phyloP scores from a whole-genome alignment of 1,139 yeast genomes.

The Nakaseomyces glabratus region DNA sequence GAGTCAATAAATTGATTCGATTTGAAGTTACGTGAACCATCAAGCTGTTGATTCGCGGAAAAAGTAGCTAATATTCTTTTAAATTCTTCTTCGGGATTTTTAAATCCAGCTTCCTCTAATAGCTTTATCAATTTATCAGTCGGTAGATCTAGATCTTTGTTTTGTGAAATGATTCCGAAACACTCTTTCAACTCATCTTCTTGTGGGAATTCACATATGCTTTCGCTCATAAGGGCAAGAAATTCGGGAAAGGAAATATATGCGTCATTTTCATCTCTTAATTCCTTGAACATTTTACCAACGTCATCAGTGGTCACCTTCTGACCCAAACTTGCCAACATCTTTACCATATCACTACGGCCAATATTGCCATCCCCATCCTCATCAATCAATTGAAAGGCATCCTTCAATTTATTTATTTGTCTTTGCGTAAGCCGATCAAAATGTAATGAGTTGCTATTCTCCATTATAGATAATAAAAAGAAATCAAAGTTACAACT shows the following conservation, averaged over 20 bases:
- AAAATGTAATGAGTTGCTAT: conserved; percentile 25
- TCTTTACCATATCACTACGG: conserved; percentile 46
- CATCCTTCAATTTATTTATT: conserved; percentile 40
- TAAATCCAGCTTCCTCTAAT: conserved; percentile 46
- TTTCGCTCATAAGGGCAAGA: conserved; percentile 56
- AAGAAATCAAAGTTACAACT: too few species aligned
- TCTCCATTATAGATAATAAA: conserved; percentile 19
- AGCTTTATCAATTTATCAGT: conserved; percentile 43
- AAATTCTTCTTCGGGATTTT: conserved; percentile 39
- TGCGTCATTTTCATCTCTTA: conserved; percentile 10
- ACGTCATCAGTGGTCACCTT: conserved; percentile 36
- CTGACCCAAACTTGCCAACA: conserved; percentile 48
- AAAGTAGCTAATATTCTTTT: conserved; percentile 25
- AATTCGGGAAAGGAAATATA: conserved; percentile 53
- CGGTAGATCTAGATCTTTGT: conserved; percentile 35
- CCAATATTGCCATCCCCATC: conserved; percentile 69
- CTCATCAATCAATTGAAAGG: conserved; percentile 65
- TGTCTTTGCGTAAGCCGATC: conserved; percentile 29
- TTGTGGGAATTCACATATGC: conserved; percentile 50
- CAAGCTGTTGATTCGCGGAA: conserved; percentile 5
- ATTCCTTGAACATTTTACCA: conserved; percentile 39
- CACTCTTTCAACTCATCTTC: conserved; percentile 54
- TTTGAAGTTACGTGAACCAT: conserved; percentile 4
- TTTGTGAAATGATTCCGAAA: conserved; percentile 48
- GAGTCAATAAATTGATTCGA: conserved; percentile 3